A percentile compares a stretch with the other conserved stretches of the same genome.
Evolutionary conservation across 2,329 filamentous ascomycete species (phyloP).

Genomic region (Microdochium bolleyi): DNA sequence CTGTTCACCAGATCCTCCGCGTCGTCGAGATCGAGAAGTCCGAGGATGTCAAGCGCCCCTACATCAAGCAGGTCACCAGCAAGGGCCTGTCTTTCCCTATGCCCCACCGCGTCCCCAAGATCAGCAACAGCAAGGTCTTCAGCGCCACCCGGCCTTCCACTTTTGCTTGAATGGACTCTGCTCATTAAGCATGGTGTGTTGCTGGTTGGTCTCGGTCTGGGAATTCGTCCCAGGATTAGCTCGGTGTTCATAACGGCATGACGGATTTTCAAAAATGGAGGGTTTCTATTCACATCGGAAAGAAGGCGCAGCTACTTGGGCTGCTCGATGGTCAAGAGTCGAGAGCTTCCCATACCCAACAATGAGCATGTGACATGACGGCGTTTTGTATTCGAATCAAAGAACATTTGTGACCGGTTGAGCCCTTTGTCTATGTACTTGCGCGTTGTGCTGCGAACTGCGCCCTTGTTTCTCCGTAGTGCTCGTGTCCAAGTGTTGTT

Average conservation of each 20-base stretch:
- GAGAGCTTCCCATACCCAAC: not conserved
- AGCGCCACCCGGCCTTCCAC: constrained; percentile 88
- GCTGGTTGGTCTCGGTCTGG: constrained; percentile 34
- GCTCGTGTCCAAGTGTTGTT: too few species aligned
- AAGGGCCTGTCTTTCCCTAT: constrained; percentile 98
- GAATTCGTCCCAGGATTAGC: constrained; percentile 44
- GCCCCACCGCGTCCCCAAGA: constrained; percentile 87
- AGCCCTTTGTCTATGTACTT: not conserved
- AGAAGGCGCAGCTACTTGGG: constrained; percentile 14
- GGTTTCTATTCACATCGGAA: constrained; percentile 45
- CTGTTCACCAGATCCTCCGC: constrained; percentile 74
- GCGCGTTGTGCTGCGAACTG: too few species aligned
- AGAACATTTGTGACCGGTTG: not conserved
- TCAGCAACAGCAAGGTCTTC: constrained; percentile 83
- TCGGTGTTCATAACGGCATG: constrained; percentile 53
- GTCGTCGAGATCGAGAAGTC: constrained; percentile 95
- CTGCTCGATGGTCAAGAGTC: not conserved
- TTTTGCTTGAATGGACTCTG: constrained; percentile 73
- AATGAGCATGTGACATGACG: constrained; percentile 1
- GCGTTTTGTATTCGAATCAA: constrained; percentile 1
- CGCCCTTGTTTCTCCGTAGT: too few species aligned
- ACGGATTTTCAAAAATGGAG: constrained; percentile 42
- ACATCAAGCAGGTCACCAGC: constrained; percentile 96
- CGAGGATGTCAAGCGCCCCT: constrained; percentile 92
- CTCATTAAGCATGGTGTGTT: not conserved